A percentile compares a stretch with the other conserved stretches of the same genome.
phyloP scores from a whole-genome alignment of 768 basidiomycete species.

The Paxillus involutus region DNA sequence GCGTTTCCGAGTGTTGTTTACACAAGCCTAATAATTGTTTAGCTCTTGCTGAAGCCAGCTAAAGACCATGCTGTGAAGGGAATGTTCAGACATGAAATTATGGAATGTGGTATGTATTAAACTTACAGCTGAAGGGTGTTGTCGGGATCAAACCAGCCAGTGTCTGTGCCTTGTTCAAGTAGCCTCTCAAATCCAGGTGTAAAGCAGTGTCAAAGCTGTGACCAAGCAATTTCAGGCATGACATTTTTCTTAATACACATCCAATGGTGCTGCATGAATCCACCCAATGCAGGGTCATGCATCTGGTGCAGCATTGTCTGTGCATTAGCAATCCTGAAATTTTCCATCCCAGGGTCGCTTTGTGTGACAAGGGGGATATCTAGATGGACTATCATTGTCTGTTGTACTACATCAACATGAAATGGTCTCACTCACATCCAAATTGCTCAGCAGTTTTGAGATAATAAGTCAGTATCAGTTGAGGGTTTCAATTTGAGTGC shows the following conservation, averaged over 20 bases:
- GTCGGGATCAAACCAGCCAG: slow-evolving; percentile 29
- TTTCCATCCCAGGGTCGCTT: no score
- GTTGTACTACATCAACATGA: no score
- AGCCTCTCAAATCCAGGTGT: slow-evolving; percentile 36
- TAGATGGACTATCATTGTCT: no score
- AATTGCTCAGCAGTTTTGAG: no score
- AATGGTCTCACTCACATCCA: no score
- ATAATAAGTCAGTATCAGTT: no score
- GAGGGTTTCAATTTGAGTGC: no score
- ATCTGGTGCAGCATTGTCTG: no score
- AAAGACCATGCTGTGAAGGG: background rate
- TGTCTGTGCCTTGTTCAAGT: slow-evolving; percentile 29
- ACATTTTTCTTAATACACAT: slow-evolving; percentile 35
- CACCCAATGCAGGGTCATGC: no score
- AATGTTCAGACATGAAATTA: background rate
- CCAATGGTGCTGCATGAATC: no score
- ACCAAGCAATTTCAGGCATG: slow-evolving; percentile 45
- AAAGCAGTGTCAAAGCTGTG: slow-evolving; percentile 27
- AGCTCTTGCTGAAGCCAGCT: slow-evolving; percentile 2
- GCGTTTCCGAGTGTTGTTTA: slow-evolving; percentile 1
- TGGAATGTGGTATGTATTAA: background rate
- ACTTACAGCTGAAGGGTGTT: slow-evolving; percentile 25
- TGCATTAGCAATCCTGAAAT: no score
- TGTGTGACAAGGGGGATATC: no score
- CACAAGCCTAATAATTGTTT: background rate